Evolutionary conservation across 495 filamentous ascomycete genomes (phyloP).

Genomic region (Aspergillus saccharolyticus): DNA sequence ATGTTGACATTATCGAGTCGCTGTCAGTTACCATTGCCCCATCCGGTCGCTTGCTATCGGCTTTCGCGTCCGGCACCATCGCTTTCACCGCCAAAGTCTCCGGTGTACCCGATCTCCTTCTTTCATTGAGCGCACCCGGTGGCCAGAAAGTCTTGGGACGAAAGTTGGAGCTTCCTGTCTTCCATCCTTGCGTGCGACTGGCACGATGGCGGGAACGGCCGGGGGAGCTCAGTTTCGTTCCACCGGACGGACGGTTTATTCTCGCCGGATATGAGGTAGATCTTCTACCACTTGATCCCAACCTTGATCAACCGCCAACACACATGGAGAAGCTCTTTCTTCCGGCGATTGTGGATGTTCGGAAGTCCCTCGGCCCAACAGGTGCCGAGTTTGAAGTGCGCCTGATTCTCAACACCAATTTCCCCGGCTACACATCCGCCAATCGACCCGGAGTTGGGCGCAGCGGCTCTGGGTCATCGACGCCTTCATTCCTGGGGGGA

Average conservation of each 20-base stretch:
- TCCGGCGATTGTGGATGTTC: constrained; percentile 76
- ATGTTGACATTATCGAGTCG: constrained; percentile 92
- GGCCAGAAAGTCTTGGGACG: constrained; percentile 67
- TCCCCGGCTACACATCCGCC: constrained; percentile 37
- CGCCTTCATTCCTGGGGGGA: constrained; percentile 56
- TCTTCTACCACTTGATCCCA: constrained; percentile 60
- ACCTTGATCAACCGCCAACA: constrained; percentile 40
- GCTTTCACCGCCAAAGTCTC: constrained; percentile 94
- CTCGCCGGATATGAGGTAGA: constrained; percentile 94
- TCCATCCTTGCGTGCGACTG: constrained; percentile 91
- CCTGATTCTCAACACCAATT: constrained; percentile 63
- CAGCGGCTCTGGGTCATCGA: constrained; percentile 49
- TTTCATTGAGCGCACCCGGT: constrained; percentile 73
- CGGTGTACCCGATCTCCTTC: constrained; percentile 80
- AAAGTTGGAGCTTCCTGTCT: constrained; percentile 83
- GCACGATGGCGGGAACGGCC: constrained; percentile 80
- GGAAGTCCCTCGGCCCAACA: constrained; percentile 64
- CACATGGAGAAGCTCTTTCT: constrained; percentile 65
- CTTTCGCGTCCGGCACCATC: constrained; percentile 86
- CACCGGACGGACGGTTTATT: constrained; percentile 92
- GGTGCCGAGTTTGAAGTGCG: constrained; percentile 88
- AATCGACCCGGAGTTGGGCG: constrained; percentile 32
- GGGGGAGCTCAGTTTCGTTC: constrained; percentile 88
- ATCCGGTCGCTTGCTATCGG: constrained; percentile 78
- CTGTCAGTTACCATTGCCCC: constrained; percentile 83